Base-by-base conservation (phyloP, 2,329 filamentous ascomycete genomes). In the Fusarium ambrosium region DNA sequence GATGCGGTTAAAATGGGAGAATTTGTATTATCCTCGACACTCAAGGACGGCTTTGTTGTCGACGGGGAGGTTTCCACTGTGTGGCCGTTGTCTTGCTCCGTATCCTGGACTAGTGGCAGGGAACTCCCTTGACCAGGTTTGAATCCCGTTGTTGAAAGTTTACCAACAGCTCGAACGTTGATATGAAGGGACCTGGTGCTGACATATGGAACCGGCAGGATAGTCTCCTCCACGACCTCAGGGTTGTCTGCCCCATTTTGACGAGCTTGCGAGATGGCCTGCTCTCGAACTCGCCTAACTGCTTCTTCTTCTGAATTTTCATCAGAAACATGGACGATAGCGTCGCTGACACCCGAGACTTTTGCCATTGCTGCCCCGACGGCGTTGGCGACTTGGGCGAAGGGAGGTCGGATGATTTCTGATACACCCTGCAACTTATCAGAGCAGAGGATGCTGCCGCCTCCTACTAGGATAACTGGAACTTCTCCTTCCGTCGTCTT, bases 361-460 rank as follows among this genome's bases (percentile, higher is more conserved):
- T 36, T 39, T 14, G 85, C 84, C 70, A 86, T 86, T 2, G 86
- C 86, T 16, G 86, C 86, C 5, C 86, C 86, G 4, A 88, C 86
- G 0, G 86, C 86, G 68, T 87, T 88, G 3, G 85, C 86, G 1
- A 88, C 85, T 6, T 86, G 86, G 5, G 68, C 64, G 4, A 72
- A 72, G 1, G 66, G 62, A 0, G 69, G 70, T 80, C 83, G 73
- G 79, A 85, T 60, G 80, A 79, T 37, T 0, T 62, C 6, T 79
- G 82, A 66, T 79, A 86, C 70, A 79, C 84, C 55, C 81, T 82
- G 61, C 69, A 78, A 67, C 69, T 83, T 58, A 4, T 82, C 80
- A 6, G 83, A 81, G 7, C 83, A 84, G 16, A 85, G 82, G 13
- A 88, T 80, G 6, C 85, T 80, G 4, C 85, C 85, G 2, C 86